phyloP scores from a whole-genome alignment of 768 basidiomycete genomes.

The Ramaria sp. region DNA sequence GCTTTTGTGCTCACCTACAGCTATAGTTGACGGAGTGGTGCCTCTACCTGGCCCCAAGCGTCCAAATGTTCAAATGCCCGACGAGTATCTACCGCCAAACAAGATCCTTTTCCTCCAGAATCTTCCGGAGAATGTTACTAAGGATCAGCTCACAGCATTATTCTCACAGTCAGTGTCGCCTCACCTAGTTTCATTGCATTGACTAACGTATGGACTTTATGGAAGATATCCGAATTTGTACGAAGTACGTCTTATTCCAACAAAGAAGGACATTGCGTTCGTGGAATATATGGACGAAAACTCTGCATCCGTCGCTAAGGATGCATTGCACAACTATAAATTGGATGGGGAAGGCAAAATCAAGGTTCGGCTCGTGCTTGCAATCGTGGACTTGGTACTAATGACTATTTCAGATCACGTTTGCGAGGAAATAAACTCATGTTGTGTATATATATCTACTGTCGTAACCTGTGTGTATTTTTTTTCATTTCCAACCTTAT shows the following conservation, averaged over 20 bases:
- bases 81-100: constrained; percentile 99
- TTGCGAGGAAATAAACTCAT: constrained; percentile 50
- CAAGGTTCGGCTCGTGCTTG: constrained; percentile 48
- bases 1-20: constrained; percentile 8
- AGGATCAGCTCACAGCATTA: constrained; percentile 81
- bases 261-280: constrained; percentile 96
- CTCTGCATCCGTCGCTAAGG: constrained; percentile 84
- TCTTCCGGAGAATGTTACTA: constrained; percentile 84
- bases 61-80: constrained; percentile 92
- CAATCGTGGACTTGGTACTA: not conserved
- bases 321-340: constrained; percentile 95
- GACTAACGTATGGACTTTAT: constrained; percentile 4
- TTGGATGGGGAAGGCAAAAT: constrained; percentile 97
- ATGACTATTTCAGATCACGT: constrained; percentile 44
- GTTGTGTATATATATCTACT: not conserved
- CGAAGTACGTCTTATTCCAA: constrained; percentile 98
- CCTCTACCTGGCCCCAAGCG: constrained; percentile 60
- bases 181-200: not conserved
- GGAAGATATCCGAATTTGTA: constrained; percentile 83
- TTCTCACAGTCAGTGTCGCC: constrained; percentile 70
- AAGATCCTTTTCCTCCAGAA: constrained; percentile 98
- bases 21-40: constrained; percentile 51
- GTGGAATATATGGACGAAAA: constrained; percentile 95
- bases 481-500: no score
- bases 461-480: not conserved